Evolutionary conservation across 352 stramenopile genomes (phyloP), one percentile per base, ranked within the genome.

Genomic region (Pythium pyrilobum): DNA sequence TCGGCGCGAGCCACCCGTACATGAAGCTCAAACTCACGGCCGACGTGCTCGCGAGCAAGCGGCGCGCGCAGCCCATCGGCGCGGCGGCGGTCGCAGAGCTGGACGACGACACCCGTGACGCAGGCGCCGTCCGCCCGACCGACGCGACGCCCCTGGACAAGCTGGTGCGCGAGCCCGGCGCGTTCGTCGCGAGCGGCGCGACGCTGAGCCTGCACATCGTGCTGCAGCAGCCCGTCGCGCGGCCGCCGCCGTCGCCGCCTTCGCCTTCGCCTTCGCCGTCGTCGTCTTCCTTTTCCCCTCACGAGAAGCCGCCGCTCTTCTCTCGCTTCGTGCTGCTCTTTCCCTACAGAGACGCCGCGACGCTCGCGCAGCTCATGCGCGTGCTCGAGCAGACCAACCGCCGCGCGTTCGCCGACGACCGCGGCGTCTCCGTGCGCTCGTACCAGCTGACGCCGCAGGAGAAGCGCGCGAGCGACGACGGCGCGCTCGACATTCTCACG

Each of bases 241-340:
- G 20, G 21, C 34, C 31, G 2, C 13, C 12, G 16, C 28, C 12
- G 24, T 16, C 31, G 38, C 31, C 32, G 18, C 10, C 4, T 23
- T 18, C 20, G 29, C 25, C 28, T 25, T 3, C 27, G 2, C 16
- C 43, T 3, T 50, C 23, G 13, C 9, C 21, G 39, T 45, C 21
- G 5, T 23, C 36, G 7, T 44, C 39, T 11, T 40, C 32, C 4
- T 34, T 31, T 27, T 59, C 23, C 8, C 25, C 32, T 24, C n/a
- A n/a, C n/a, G n/a, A n/a, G n/a, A n/a, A n/a, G 8, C 13, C 29
- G 8, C n/a, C 58, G 4, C 50, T 64, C 4, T 97, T 96, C 45
- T 74, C 75, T 25, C 66, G 87, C 13, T 75, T 92, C 32, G 81
- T 96, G 7, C 46, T 96, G 45, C 74, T 96, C 8, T 81, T 96